Base-by-base conservation (phyloP, 768 basidiomycete species). In the Hygrocybe coccinea region DNA sequence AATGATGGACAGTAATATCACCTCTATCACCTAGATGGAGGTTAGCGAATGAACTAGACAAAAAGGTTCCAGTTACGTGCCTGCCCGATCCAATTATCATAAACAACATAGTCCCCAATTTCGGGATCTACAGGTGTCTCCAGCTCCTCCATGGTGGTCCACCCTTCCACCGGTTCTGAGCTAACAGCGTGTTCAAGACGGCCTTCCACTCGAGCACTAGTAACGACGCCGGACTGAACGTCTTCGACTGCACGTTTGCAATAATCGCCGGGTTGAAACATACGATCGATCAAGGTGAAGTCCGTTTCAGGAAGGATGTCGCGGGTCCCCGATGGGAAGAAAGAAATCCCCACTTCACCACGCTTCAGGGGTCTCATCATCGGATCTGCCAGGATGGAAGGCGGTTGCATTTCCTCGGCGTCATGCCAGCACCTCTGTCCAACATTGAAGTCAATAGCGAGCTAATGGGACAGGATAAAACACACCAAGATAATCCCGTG, bases 41-140 rank as follows among this genome's bases (percentile, higher is more conserved):
- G 52, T 52, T 59, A 44, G 64, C 55, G 45, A 57, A 33, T 38
- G 29, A 51, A 24, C 8, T 34, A 11, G 29, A 49, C 8, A n/a
- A 35, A 29, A 17, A 17, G 24, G 44, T 25, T 38, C 44, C 48
- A 49, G 36, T n/a, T 33, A 64, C 81, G 66, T 67, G 89, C 90
- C 78, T 92, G 90, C 51, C 93, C 93, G 63, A 95, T 75, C 93
- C 94, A 97, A 67, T 91, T 83, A 60, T 88, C 81, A 63, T 84
- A 83, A 15, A 85, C 74, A 47, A 95, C 89, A 73, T 86, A 90
- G 69, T 94, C 91, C 5, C 88, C 86, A 37, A 88, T 77, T 56
- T 88, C 88, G 22, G 88, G 78, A 25, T 84, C 80, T 33, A 76
- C 70, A 22, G 79, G 76, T 21, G 76, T 75, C 60, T 80, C 77